These are phyloP conservation scores for Xylaria sp. DNA, from an alignment of 2,329 filamentous ascomycete genomes.

Conservation along the genomic window DNA sequence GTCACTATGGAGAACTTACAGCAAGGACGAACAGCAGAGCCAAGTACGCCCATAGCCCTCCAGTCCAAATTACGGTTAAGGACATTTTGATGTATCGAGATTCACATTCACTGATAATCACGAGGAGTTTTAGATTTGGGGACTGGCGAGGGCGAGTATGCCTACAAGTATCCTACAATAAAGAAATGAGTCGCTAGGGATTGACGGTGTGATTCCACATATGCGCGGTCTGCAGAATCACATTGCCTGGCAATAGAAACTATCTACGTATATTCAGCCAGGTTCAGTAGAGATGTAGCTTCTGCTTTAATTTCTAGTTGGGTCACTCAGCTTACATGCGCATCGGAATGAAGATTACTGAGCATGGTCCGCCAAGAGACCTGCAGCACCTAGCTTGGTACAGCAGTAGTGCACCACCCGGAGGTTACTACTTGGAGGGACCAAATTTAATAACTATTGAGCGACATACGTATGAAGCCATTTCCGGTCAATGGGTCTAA, in stretches of 20 bases:
- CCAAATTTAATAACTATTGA: background rate
- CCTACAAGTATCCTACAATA: constrained; percentile 4
- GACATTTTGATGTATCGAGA: background rate
- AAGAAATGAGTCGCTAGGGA: background rate
- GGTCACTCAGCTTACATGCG: background rate
- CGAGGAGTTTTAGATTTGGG: background rate
- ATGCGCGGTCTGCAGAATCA: background rate
- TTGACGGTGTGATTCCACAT: background rate
- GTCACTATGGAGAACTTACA: background rate
- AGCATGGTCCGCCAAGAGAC: background rate
- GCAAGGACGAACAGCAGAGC: constrained; percentile 8
- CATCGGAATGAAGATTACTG: background rate
- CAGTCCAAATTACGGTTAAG: background rate
- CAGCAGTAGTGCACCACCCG: background rate
- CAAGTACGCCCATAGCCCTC: constrained; percentile 8
- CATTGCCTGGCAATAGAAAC: background rate
- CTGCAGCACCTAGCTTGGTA: background rate
- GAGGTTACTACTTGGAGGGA: constrained; percentile 16
- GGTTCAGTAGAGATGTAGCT: background rate
- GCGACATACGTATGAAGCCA: constrained; percentile 1
- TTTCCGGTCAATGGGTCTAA: background rate
- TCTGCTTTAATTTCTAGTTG: background rate
- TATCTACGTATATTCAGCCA: background rate
- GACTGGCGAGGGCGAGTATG: background rate
- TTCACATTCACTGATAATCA: background rate